Percentiles rank a stretch among this genome's conserved stretches.
Conservation (phyloP, 2,329 filamentous ascomycete genomes). For the Alternaria angustiovoidea region DNA sequence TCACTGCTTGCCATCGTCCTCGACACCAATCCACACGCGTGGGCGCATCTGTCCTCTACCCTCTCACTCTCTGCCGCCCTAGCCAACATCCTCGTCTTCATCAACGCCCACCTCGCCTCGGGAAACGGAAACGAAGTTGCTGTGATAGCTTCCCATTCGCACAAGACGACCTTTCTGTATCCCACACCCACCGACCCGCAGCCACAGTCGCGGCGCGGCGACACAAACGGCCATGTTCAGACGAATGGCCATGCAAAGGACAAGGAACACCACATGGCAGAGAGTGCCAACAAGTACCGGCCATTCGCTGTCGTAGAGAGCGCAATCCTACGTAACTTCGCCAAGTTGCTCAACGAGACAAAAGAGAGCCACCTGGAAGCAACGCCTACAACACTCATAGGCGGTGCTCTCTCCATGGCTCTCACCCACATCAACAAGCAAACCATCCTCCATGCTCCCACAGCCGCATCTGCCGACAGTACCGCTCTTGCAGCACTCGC, state of each 20-base stretch:
- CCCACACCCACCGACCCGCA: slow-evolving; percentile 60
- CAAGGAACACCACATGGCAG: slow-evolving; percentile 37
- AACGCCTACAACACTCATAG: slow-evolving; percentile 83
- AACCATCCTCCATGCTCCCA: slow-evolving; percentile 59
- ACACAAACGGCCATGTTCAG: slow-evolving; percentile 36
- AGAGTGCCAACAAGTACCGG: slow-evolving; percentile 85
- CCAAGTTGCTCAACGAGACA: slow-evolving; percentile 75
- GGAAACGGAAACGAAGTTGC: slow-evolving; percentile 94
- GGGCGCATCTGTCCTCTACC: slow-evolving; percentile 77
- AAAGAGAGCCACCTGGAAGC: slow-evolving; percentile 67
- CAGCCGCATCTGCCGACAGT: slow-evolving; percentile 53
- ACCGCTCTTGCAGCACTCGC: slow-evolving; percentile 56
- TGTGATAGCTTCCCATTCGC: slow-evolving; percentile 86
- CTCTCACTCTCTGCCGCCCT: slow-evolving; percentile 85
- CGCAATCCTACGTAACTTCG: slow-evolving; percentile 77
- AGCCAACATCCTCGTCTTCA: slow-evolving; percentile 90
- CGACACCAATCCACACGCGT: slow-evolving; percentile 96
- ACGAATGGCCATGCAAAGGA: slow-evolving; percentile 36
- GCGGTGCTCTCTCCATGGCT: slow-evolving; percentile 88
- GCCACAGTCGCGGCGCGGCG: slow-evolving; percentile 23
- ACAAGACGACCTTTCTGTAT: slow-evolving; percentile 89
- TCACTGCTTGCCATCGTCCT: slow-evolving; percentile 90
- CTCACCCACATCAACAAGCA: slow-evolving; percentile 90
- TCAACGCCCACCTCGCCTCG: slow-evolving; percentile 94
- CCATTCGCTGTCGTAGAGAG: slow-evolving; percentile 89